Evolutionary conservation across 164 flowering plant species (phyloP).

Genomic region (Vitis rotundifolia): DNA sequence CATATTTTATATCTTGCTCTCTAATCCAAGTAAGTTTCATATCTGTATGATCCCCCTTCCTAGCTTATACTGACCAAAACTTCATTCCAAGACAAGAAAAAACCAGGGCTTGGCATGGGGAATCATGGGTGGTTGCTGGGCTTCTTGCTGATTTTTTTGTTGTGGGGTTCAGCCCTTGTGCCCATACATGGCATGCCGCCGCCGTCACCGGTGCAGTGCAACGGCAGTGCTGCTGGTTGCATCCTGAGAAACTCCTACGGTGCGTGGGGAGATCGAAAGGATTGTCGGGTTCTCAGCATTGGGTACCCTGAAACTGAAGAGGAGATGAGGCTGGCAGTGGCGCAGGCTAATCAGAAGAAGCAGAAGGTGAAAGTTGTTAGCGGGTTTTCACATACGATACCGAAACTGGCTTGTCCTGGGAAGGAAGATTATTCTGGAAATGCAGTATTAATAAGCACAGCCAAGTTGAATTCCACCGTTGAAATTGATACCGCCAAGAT

Average conservation of each 20-base stretch:
- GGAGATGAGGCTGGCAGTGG: constrained; percentile 59
- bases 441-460: constrained; percentile 65
- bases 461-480: constrained; percentile 41
- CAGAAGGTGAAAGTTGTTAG: constrained; percentile 61
- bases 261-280: constrained; percentile 65
- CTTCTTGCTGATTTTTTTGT: constrained; percentile 1
- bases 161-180: constrained; percentile 6
- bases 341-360: constrained; percentile 46
- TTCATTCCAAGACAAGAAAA: neutral
- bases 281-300: constrained; percentile 42
- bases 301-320: constrained; percentile 72
- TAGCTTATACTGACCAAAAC: too few relatives aligned
- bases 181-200: constrained; percentile 56
- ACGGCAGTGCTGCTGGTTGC: constrained; percentile 40
- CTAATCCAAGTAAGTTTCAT: neutral
- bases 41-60: neutral
- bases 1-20: neutral
- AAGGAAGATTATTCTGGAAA: constrained; percentile 2
- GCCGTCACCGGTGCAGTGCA: constrained; percentile 53
- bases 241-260: constrained; percentile 70
- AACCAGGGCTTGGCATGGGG: constrained; percentile 10
- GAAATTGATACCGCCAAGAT: constrained; percentile 38
- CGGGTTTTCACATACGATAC: constrained; percentile 70
- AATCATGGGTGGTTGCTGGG: neutral
- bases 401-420: constrained; percentile 74